Evolutionary conservation across 164 flowering plant genomes (phyloP).

Genomic region (Stephania cephalantha): DNA sequence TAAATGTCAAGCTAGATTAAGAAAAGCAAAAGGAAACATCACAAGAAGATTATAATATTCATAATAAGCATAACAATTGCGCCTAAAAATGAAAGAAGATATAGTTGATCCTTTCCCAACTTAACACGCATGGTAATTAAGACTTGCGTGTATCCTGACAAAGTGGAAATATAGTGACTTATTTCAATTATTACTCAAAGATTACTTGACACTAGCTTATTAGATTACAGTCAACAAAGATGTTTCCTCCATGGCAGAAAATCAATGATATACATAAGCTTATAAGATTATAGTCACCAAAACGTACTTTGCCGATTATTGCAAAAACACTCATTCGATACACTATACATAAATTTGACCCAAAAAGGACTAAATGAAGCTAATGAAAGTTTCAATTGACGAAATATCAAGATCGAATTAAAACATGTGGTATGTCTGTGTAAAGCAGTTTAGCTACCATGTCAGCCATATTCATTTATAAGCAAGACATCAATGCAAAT

Average conservation of each 20-base stretch:
- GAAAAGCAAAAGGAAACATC: neutral
- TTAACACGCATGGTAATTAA: neutral
- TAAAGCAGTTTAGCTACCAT: neutral
- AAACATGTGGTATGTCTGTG: neutral
- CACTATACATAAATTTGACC: neutral
- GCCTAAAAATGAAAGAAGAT: neutral
- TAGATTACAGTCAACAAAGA: neutral
- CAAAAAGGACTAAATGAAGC: neutral
- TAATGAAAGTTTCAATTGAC: neutral
- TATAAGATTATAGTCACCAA: neutral
- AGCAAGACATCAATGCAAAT: neutral
- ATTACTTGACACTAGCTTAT: neutral
- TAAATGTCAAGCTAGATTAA: neutral
- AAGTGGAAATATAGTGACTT: neutral
- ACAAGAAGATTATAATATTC: neutral
- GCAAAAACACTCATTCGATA: neutral
- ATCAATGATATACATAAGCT: neutral
- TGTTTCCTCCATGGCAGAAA: neutral
- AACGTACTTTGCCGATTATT: neutral
- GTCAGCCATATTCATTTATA: neutral
- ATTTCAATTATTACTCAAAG: neutral
- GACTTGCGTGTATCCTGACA: neutral
- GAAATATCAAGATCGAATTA: neutral
- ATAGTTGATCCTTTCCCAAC: neutral
- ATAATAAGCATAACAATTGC: neutral